These are phyloP conservation scores for Daldinia caldariorum DNA, from an alignment of 495 filamentous ascomycete genomes.

Conservation along the genomic window DNA sequence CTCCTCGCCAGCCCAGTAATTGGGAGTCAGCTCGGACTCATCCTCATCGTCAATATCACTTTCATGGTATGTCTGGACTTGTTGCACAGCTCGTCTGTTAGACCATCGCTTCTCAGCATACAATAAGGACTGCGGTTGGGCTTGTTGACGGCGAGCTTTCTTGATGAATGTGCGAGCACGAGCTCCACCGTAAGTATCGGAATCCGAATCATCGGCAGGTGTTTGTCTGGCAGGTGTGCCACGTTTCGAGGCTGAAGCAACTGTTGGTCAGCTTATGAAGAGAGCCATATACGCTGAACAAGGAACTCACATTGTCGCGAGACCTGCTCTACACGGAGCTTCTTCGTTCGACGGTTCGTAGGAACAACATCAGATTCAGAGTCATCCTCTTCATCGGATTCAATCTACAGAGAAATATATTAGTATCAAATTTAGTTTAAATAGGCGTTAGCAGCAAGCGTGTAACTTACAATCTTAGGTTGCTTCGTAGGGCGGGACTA, in stretches of 20 bases:
- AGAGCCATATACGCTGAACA: slow-evolving; percentile 1
- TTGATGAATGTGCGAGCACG: slow-evolving; percentile 72
- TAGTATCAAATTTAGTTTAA: slow-evolving; percentile 27
- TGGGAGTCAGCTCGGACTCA: slow-evolving; percentile 65
- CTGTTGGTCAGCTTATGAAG: slow-evolving; percentile 42
- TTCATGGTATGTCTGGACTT: slow-evolving; percentile 85
- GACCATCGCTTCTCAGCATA: slow-evolving; percentile 88
- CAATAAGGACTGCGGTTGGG: slow-evolving; percentile 65
- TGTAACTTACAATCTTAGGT: slow-evolving; percentile 58
- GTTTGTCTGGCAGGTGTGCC: slow-evolving; percentile 67
- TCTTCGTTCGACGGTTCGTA: slow-evolving; percentile 57
- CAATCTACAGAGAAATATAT: slow-evolving; percentile 60
- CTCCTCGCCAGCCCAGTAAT: slow-evolving; percentile 67
- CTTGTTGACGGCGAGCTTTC: slow-evolving; percentile 74
- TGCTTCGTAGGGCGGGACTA: slow-evolving; percentile 64
- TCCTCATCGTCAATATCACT: slow-evolving; percentile 81
- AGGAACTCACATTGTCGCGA: slow-evolving; percentile 59
- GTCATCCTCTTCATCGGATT: slow-evolving; percentile 76
- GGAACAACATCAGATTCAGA: slow-evolving; percentile 72
- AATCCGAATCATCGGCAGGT: slow-evolving; percentile 69
- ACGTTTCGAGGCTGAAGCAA: slow-evolving; percentile 70
- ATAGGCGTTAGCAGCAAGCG: neutral
- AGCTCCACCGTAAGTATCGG: slow-evolving; percentile 79
- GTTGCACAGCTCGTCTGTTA: slow-evolving; percentile 78
- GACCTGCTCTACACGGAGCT: slow-evolving; percentile 61